Evolutionary conservation across 2,329 filamentous ascomycete genomes (phyloP).

Genomic region (Colletotrichum sp.): DNA sequence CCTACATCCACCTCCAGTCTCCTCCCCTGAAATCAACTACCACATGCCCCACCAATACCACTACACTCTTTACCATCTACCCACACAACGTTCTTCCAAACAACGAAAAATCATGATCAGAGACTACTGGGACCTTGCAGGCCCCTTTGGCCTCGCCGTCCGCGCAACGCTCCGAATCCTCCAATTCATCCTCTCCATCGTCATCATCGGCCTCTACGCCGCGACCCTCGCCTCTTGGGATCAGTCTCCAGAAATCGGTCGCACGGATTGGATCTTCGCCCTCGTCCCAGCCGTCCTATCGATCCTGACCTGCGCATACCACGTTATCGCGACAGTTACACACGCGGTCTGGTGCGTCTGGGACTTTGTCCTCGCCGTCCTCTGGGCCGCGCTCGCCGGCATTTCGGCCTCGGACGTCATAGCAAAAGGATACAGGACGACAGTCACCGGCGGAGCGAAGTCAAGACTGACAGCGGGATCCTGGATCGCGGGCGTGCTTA

Average conservation of each 20-base stretch:
- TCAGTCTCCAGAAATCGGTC: background rate
- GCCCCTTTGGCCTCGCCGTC: constrained; percentile 4
- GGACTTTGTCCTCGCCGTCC: constrained; percentile 8
- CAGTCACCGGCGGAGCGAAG: background rate
- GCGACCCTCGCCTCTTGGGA: constrained; percentile 5
- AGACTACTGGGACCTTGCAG: constrained; percentile 15
- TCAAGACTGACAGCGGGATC: background rate
- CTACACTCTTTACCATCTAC: background rate
- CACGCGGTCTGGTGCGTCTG: constrained; percentile 14
- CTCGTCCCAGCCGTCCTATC: constrained; percentile 5
- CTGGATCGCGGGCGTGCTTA: constrained; percentile 7
- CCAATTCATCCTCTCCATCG: constrained; percentile 15
- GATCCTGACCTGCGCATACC: background rate
- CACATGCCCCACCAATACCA: background rate
- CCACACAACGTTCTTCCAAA: background rate
- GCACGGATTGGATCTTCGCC: constrained; percentile 10
- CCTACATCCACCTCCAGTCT: background rate
- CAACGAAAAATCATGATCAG: background rate
- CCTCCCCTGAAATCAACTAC: background rate
- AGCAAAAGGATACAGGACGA: background rate
- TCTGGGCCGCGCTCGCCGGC: constrained; percentile 17
- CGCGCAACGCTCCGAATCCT: constrained; percentile 6
- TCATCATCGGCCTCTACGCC: constrained; percentile 9
- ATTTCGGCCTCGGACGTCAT: background rate
- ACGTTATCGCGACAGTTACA: constrained; percentile 4